A percentile compares a stretch with the other conserved stretches of the same genome.
Evolutionary conservation across 2,329 filamentous ascomycete species (phyloP).

Genomic region (Fusarium sp.): DNA sequence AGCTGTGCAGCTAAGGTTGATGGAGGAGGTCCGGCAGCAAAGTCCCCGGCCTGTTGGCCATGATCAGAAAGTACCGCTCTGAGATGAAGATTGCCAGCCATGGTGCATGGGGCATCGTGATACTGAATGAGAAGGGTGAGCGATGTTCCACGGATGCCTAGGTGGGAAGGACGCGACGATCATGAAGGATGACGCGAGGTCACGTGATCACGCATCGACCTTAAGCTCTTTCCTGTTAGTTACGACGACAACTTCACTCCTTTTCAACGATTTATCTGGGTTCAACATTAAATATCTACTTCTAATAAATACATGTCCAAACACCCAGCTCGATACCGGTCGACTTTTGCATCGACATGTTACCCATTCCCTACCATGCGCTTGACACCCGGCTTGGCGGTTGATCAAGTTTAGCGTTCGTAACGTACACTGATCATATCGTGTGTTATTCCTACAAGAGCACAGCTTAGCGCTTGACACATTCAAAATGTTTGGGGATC

Average conservation of each 20-base stretch:
- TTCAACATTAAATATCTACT: background rate
- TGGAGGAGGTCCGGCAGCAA: constrained; percentile 64
- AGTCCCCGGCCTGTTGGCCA: constrained; percentile 35
- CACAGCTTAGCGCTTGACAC: constrained; percentile 23
- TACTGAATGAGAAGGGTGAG: background rate
- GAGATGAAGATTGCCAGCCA: constrained; percentile 47
- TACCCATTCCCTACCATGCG: constrained; percentile 8
- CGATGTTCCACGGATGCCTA: constrained; percentile 14
- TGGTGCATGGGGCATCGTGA: constrained; percentile 49
- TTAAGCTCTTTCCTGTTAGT: background rate
- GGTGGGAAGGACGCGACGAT: constrained; percentile 36
- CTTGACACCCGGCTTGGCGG: background rate
- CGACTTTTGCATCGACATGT: constrained; percentile 1
- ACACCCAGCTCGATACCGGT: background rate
- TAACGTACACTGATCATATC: constrained; percentile 55
- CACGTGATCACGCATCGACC: constrained; percentile 34
- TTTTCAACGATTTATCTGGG: background rate
- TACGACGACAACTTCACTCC: background rate
- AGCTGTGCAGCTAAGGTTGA: constrained; percentile 91
- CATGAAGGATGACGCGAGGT: constrained; percentile 40
- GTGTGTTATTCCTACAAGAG: constrained; percentile 53
- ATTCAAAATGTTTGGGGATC: background rate
- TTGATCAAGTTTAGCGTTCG: constrained; percentile 40
- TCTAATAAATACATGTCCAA: background rate
- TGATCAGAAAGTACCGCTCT: constrained; percentile 39